phyloP scores from a whole-genome alignment of 2,329 filamentous ascomycete species.

The Coniochaeta sp. region DNA sequence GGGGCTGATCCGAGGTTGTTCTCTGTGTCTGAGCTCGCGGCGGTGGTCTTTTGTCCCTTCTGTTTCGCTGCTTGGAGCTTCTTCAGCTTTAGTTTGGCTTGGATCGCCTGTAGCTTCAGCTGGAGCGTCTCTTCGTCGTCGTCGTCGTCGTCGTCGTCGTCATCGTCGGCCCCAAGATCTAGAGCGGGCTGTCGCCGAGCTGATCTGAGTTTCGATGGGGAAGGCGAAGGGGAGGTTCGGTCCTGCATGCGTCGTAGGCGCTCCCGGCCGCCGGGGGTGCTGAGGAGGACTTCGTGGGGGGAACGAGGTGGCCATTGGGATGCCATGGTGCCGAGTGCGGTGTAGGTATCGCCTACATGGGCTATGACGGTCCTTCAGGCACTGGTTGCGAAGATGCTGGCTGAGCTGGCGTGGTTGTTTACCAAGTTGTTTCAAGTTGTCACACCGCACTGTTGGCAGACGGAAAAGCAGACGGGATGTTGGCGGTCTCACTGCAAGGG shows the following conservation, averaged over 20 bases:
- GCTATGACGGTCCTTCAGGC: background rate
- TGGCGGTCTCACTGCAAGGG: conserved; percentile 2
- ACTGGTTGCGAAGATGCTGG: background rate
- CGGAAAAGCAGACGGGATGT: background rate
- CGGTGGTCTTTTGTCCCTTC: conserved; percentile 15
- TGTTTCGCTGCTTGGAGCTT: conserved; percentile 65
- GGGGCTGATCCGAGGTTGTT: background rate
- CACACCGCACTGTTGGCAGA: conserved; percentile 1
- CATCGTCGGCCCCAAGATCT: conserved; percentile 17
- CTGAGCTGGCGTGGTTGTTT: background rate
- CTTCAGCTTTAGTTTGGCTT: conserved; percentile 82
- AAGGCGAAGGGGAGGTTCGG: conserved; percentile 61
- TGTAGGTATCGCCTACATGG: background rate
- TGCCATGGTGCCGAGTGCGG: conserved; percentile 22
- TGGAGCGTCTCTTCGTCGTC: conserved; percentile 88
- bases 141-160: conserved; percentile 46
- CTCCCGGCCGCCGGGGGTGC: conserved; percentile 72
- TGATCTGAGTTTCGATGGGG: conserved; percentile 49
- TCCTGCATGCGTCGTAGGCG: conserved; percentile 63
- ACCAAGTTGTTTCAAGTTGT: conserved; percentile 7
- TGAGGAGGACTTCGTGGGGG: conserved; percentile 55
- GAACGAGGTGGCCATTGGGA: conserved; percentile 61
- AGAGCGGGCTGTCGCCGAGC: conserved; percentile 26
- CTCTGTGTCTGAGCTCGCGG: conserved; percentile 6
- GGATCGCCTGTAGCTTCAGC: conserved; percentile 79